Evolutionary conservation across 75 land plant genomes (phyloP).

Genomic region (Selaginella moellendorffii): DNA sequence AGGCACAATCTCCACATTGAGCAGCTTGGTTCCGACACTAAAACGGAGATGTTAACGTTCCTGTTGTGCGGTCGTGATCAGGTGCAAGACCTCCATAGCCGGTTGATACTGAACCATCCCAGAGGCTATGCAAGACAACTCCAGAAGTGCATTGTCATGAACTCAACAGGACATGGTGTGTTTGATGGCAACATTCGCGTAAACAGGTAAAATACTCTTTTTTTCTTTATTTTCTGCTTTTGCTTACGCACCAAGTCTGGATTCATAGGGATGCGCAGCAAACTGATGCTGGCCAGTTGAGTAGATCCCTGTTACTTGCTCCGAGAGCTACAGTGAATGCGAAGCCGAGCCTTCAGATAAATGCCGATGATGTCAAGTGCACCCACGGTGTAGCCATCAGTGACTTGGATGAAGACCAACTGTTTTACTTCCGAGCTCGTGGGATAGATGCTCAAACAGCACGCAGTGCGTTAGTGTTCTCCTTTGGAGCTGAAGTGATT

Average conservation of each 20-base stretch:
- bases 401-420: slow-evolving; percentile 79
- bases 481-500: slow-evolving; percentile 79
- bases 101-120: slow-evolving; percentile 66
- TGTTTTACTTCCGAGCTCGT: slow-evolving; percentile 81
- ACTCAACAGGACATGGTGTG: slow-evolving; percentile 66
- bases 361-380: slow-evolving; percentile 96
- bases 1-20: slow-evolving; percentile 84
- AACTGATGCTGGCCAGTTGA: slow-evolving; percentile 97
- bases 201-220: slow-evolving; percentile 83
- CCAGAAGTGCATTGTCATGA: slow-evolving; percentile 82
- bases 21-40: slow-evolving; percentile 79
- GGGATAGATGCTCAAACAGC: slow-evolving; percentile 72
- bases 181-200: slow-evolving; percentile 93
- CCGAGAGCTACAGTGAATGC: slow-evolving; percentile 81
- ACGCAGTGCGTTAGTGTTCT: slow-evolving; percentile 62
- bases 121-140: slow-evolving; percentile 70
- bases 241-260: not conserved
- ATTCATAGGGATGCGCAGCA: slow-evolving; percentile 72
- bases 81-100: slow-evolving; percentile 84
- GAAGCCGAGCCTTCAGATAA: slow-evolving; percentile 87
- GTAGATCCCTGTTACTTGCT: slow-evolving; percentile 62
- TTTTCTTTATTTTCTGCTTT: not conserved
- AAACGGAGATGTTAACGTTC: slow-evolving; percentile 69
- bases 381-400: slow-evolving; percentile 97
- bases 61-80: slow-evolving; percentile 49